phyloP scores from a whole-genome alignment of 768 basidiomycete genomes.

The Suillus clintonianus region DNA sequence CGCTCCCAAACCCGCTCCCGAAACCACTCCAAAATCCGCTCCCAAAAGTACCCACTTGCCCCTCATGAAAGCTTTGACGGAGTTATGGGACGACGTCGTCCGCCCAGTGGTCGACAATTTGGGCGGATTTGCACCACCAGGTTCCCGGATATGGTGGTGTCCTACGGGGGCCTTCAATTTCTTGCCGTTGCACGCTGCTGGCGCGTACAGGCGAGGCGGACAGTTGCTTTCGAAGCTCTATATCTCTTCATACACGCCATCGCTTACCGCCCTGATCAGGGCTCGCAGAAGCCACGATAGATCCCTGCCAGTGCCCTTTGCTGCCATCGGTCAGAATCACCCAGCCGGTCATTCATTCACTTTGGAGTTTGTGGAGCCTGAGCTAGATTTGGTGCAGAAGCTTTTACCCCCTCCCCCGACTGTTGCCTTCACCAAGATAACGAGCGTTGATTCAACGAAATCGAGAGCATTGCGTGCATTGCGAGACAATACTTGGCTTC shows the following conservation, averaged over 20 bases:
- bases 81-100: not conserved
- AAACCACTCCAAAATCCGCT: too few species aligned
- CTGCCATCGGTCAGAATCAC: constrained; percentile 5
- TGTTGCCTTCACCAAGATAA: not conserved
- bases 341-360: not conserved
- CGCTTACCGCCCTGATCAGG: constrained; percentile 4
- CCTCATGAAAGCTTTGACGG: not conserved
- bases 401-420: not conserved
- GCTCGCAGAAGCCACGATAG: constrained; percentile 1
- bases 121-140: not conserved
- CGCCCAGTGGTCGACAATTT: not conserved
- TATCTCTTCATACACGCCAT: constrained; percentile 14
- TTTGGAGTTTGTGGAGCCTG: not conserved
- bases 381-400: not conserved
- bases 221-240: not conserved
- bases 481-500: constrained; percentile 11
- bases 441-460: not conserved
- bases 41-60: not conserved
- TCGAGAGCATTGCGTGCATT: not conserved
- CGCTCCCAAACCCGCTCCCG: too few species aligned
- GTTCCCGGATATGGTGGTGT: constrained; percentile 11
- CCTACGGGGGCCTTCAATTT: constrained; percentile 5
- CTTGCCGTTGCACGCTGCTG: constrained; percentile 15
- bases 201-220: not conserved
- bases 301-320: not conserved